Base-by-base conservation (phyloP, 2,329 filamentous ascomycete species). In the Metarhizium rileyi region DNA sequence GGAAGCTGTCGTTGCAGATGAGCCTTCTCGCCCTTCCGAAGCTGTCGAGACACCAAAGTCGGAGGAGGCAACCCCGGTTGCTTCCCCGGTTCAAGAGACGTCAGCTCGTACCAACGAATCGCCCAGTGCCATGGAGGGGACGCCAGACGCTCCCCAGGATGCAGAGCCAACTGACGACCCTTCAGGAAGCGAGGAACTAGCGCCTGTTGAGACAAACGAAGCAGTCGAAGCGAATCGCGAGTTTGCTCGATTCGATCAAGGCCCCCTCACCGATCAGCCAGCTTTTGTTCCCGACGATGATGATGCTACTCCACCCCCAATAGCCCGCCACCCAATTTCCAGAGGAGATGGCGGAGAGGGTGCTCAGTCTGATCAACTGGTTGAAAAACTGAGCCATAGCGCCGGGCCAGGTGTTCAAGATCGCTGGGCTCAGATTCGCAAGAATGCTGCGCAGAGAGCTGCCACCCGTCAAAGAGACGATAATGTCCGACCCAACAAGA, bases 361-460 rank as follows among this genome's bases (percentile, higher is more conserved):
- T n/a, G 53, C 59, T 43, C 57, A 59, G 18, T 49, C 59, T 10
- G 59, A 54, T 44, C 61, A 50, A 46, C 61, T 52, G 16, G 59
- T 65, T 45, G 66, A 68, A 45, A 62, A 64, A 55, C 65, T 62
- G 53, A 66, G 54, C 51, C 63, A 58, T 47, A 65, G 53, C 48
- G 62, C 65, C 23, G 49, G 64, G 44, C 63, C 64, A 20, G 61
- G 66, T 35, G 66, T 69, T 2, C 67, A 86, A 55, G 90, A 96
- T 63, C 83, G 91, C 49, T 98, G 93, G 93, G 91, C 91, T 1
- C 89, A 95, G 67, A 96, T 97, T 57, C 82, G 90, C 56, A 91
- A 90, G 75, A 96, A 96, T 60, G 93, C 93, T 10, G 90, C 90
- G 3, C 86, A 93, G 53, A 80, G 90, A 52, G 87, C 86, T 33